Percentiles rank a stretch among this genome's conserved stretches.
phyloP scores from a whole-genome alignment of 192 early-diverging fungal species.

The Entomortierella beljakovae region DNA sequence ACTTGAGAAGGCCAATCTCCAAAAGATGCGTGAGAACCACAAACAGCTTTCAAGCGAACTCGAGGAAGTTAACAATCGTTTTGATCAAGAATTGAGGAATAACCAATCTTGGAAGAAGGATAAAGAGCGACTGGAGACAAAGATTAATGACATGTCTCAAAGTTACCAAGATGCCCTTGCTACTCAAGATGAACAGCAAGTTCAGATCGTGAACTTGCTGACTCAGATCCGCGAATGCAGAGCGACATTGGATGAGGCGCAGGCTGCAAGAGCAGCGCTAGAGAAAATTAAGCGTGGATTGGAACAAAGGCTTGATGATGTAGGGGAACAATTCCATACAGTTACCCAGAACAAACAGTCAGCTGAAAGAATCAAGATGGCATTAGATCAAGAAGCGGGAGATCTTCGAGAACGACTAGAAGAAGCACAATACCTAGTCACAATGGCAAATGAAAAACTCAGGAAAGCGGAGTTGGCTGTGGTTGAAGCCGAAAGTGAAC shows the following conservation, averaged over 20 bases:
- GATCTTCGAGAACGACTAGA: conserved; percentile 78
- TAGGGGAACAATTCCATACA: conserved; percentile 73
- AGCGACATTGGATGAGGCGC: conserved; percentile 72
- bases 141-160: conserved; percentile 77
- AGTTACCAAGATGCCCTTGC: conserved; percentile 70
- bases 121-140: conserved; percentile 78
- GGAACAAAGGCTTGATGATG: conserved; percentile 82
- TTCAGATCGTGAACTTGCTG: conserved; percentile 64
- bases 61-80: conserved; percentile 66
- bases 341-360: conserved; percentile 74
- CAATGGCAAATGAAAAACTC: conserved; percentile 74
- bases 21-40: conserved; percentile 79
- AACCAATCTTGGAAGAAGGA: conserved; percentile 81
- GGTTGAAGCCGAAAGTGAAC: conserved; percentile 72
- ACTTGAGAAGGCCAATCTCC: conserved; percentile 69
- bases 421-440: conserved; percentile 77
- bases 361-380: conserved; percentile 75
- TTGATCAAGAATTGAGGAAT: conserved; percentile 78
- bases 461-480: conserved; percentile 74
- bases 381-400: conserved; percentile 79
- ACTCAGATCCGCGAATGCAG: conserved; percentile 70
- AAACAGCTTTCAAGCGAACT: conserved; percentile 74
- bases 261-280: conserved; percentile 70
- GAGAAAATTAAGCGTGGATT: conserved; percentile 79
- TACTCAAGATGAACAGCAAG: conserved; percentile 71